These are phyloP conservation scores for Mucor piriformis DNA, from an alignment of 371 early-diverging fungal genomes.

Conservation along the genomic window DNA sequence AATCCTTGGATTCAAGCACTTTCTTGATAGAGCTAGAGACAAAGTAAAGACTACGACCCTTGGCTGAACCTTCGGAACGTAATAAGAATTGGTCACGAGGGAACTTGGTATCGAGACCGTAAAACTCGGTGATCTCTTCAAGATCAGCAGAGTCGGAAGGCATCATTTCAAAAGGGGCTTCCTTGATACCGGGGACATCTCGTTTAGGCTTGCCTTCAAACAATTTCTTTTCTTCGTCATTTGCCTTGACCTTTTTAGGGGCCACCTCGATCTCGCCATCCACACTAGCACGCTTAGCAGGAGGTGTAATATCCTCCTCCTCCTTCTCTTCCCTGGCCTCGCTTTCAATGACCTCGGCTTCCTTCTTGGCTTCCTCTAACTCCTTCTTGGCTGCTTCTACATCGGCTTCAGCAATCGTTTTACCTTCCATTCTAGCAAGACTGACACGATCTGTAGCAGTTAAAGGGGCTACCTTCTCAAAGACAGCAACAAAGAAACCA, in stretches of 20 bases:
- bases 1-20: conserved; percentile 69
- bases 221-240: conserved; percentile 26
- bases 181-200: conserved; percentile 60
- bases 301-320: conserved; percentile 4
- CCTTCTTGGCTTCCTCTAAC: background rate
- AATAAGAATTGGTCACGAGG: conserved; percentile 83
- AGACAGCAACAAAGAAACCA: conserved; percentile 98
- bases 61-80: conserved; percentile 69
- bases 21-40: conserved; percentile 76
- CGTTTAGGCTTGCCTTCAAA: conserved; percentile 40
- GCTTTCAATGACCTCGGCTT: conserved; percentile 13
- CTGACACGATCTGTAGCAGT: conserved; percentile 56
- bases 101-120: conserved; percentile 72
- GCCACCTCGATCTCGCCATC: conserved; percentile 11
- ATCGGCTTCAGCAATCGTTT: conserved; percentile 19
- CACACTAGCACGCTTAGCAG: conserved; percentile 21
- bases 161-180: conserved; percentile 82
- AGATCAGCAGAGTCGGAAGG: conserved; percentile 58
- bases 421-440: conserved; percentile 28
- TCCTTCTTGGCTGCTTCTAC: conserved; percentile 33
- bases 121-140: conserved; percentile 60
- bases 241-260: conserved; percentile 24
- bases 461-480: conserved; percentile 81
- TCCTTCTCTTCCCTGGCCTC: conserved; percentile 20
- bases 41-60: conserved; percentile 79